Evolutionary conservation across 306 rosid species (phyloP).

Genomic region (Morella rubra): DNA sequence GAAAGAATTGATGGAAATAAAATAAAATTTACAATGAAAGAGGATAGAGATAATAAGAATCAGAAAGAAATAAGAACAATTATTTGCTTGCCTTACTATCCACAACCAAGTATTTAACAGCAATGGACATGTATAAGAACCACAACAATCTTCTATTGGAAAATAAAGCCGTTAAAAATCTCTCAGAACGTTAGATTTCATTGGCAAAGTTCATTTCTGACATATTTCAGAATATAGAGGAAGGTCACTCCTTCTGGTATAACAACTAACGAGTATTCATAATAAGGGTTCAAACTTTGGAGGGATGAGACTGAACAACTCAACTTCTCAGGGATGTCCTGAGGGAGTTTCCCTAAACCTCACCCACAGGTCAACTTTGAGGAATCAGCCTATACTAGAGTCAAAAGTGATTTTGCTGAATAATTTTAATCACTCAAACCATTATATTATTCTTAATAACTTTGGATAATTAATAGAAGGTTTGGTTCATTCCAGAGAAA

Average conservation of each 20-base stretch:
- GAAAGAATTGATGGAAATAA: neutral
- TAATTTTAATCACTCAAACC: no score
- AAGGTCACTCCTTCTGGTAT: neutral
- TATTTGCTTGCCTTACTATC: neutral
- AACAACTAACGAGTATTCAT: neutral
- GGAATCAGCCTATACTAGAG: neutral
- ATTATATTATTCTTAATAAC: no score
- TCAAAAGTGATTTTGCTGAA: neutral
- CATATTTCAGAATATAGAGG: neutral
- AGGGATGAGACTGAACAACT: neutral
- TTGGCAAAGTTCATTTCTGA: neutral
- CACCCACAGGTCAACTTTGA: neutral
- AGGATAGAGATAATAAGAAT: neutral
- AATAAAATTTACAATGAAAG: neutral
- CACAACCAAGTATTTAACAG: neutral
- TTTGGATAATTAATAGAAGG: no score
- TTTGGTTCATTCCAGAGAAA: neutral
- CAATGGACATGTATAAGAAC: neutral
- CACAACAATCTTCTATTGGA: neutral
- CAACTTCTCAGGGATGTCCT: neutral
- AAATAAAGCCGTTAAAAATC: neutral
- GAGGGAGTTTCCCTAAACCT: neutral
- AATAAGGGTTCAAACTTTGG: neutral
- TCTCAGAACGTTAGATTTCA: neutral
- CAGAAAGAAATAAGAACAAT: neutral